A percentile compares a stretch with the other conserved stretches of the same genome.
Evolutionary conservation across 257 asterid genomes (phyloP).

Genomic region (Dorcoceras hygrometricum): DNA sequence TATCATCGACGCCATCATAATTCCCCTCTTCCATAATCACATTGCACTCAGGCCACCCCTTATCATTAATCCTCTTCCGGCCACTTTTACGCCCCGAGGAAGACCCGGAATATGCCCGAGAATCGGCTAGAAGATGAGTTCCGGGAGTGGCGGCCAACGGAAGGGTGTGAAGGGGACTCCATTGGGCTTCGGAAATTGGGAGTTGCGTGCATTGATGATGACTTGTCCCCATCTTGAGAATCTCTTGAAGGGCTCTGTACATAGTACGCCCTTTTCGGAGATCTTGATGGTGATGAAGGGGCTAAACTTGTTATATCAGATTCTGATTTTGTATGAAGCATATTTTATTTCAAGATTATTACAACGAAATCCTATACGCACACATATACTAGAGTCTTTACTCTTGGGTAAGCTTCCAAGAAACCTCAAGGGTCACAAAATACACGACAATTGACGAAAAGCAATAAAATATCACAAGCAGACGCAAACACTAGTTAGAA

Average conservation of each 20-base stretch:
- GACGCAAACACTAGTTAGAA: too few species aligned
- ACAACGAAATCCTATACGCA: too few species aligned
- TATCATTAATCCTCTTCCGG: slow-evolving; percentile 66
- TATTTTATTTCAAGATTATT: slow-evolving; percentile 16
- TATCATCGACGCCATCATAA: slow-evolving; percentile 69
- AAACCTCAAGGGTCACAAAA: neutral
- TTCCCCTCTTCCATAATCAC: slow-evolving; percentile 88
- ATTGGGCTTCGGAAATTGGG: slow-evolving; percentile 81
- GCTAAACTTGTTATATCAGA: slow-evolving; percentile 91
- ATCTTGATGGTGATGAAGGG: slow-evolving; percentile 90
- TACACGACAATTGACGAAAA: neutral
- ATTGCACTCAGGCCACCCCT: slow-evolving; percentile 97
- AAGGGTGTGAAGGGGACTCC: slow-evolving; percentile 98
- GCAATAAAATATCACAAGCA: neutral
- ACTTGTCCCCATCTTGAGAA: slow-evolving; percentile 90
- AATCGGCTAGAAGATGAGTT: slow-evolving; percentile 86
- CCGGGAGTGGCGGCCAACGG: slow-evolving; percentile 90
- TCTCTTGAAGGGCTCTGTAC: slow-evolving; percentile 98
- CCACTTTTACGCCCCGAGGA: slow-evolving; percentile 75
- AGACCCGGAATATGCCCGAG: slow-evolving; percentile 92
- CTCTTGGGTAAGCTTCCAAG: too few species aligned
- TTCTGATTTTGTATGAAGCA: slow-evolving; percentile 89
- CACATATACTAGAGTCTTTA: neutral
- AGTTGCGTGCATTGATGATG: slow-evolving; percentile 82
- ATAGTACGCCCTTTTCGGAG: slow-evolving; percentile 82